These are phyloP conservation scores for Vaccinium myrtillus DNA, from an alignment of 148 eudicot genomes.

Conservation along the genomic window DNA sequence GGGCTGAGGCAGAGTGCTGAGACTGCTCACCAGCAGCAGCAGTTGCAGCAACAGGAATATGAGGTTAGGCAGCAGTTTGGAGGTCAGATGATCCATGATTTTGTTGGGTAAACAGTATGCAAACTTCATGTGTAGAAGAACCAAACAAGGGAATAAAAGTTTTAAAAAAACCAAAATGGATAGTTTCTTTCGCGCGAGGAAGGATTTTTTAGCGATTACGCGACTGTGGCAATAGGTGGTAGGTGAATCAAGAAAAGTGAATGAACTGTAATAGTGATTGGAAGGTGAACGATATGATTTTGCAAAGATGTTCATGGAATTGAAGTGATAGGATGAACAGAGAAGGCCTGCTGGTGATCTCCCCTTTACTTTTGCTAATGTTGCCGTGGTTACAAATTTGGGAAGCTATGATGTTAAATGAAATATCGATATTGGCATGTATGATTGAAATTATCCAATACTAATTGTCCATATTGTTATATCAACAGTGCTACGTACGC, in stretches of 20 bases:
- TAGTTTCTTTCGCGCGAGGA: background rate
- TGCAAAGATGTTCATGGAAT: background rate
- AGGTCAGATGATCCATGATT: slow-evolving; percentile 54
- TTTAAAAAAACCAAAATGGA: background rate
- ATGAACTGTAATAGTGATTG: background rate
- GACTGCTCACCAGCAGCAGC: slow-evolving; percentile 35
- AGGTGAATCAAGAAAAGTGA: background rate
- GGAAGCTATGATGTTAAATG: background rate
- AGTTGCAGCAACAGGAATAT: slow-evolving; percentile 35
- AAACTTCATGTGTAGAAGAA: background rate
- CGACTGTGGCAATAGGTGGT: background rate
- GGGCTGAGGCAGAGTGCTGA: slow-evolving; percentile 71
- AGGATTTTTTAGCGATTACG: background rate
- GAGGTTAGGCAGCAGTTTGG: slow-evolving; percentile 49
- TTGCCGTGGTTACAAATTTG: background rate
- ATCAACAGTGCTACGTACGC: no score
- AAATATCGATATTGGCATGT: background rate
- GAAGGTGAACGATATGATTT: background rate
- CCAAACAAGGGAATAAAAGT: background rate
- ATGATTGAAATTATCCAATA: background rate
- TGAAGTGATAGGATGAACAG: background rate
- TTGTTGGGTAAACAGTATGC: slow-evolving; percentile 29
- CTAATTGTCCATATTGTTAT: background rate
- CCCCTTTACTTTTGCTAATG: background rate
- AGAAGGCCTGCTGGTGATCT: background rate